Percentiles rank a stretch among this genome's conserved stretches.
These are phyloP conservation scores for Russula brevipes DNA, from an alignment of 768 basidiomycete species.

Conservation along the genomic window DNA sequence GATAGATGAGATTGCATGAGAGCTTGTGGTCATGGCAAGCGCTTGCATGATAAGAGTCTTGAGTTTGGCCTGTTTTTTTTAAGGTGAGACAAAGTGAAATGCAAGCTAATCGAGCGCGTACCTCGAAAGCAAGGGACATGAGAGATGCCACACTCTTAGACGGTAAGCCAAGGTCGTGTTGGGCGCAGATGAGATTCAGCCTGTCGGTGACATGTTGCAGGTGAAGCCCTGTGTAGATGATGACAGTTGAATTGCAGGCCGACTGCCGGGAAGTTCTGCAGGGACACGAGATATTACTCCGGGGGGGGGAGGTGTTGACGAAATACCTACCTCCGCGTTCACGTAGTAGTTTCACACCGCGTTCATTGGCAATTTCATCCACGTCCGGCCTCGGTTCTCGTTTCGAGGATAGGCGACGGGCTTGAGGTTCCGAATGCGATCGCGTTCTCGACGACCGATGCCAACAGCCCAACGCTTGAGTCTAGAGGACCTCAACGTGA, in stretches of 20 bases:
- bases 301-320: no score
- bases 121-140: constrained; percentile 76
- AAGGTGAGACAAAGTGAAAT: background rate
- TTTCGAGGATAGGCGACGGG: constrained; percentile 38
- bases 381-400: constrained; percentile 42
- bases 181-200: constrained; percentile 75
- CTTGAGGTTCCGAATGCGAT: constrained; percentile 54
- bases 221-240: constrained; percentile 69
- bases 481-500: constrained; percentile 53
- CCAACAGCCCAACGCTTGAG: constrained; percentile 73
- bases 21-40: constrained; percentile 67
- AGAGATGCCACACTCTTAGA: constrained; percentile 59
- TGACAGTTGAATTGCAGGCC: constrained; percentile 66
- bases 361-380: constrained; percentile 68
- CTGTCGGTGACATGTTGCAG: constrained; percentile 73
- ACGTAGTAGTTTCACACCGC: constrained; percentile 56
- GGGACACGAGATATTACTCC: background rate
- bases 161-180: constrained; percentile 61
- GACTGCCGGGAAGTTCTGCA: constrained; percentile 64
- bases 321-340: constrained; percentile 58
- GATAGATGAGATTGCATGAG: constrained; percentile 73
- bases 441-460: constrained; percentile 68
- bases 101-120: constrained; percentile 28
- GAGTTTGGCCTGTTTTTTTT: constrained; percentile 55
- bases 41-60: constrained; percentile 82